phyloP scores from a whole-genome alignment of 768 basidiomycete species.

The Kwoniella sp. region DNA sequence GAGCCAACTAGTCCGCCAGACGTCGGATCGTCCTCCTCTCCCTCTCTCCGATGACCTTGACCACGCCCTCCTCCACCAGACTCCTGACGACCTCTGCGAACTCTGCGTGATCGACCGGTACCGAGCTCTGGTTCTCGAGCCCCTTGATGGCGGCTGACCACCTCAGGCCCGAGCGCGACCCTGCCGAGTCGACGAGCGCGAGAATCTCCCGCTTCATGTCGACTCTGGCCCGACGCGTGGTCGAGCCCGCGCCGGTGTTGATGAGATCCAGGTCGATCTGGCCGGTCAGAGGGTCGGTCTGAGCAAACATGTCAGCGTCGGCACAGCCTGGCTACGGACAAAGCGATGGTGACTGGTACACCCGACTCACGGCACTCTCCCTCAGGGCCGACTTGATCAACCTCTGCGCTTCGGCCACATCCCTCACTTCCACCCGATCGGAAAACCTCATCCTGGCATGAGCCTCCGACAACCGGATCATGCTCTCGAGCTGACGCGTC shows the following conservation, averaged over 20 bases:
- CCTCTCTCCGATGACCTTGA: slow-evolving; percentile 82
- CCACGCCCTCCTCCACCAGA: slow-evolving; percentile 72
- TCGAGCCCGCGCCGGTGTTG: slow-evolving; percentile 84
- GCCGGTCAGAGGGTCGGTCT: slow-evolving; percentile 90
- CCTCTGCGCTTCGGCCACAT: slow-evolving; percentile 86
- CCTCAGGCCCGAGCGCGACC: slow-evolving; percentile 58
- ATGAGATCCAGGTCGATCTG: slow-evolving; percentile 95
- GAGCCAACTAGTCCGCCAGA: slow-evolving; percentile 35
- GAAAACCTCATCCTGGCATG: slow-evolving; percentile 96
- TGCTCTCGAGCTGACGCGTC: slow-evolving; percentile 91
- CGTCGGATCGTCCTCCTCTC: slow-evolving; percentile 69
- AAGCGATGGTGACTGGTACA: not conserved
- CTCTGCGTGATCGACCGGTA: slow-evolving; percentile 72
- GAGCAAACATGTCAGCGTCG: not conserved
- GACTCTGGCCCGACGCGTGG: slow-evolving; percentile 78
- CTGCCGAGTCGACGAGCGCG: slow-evolving; percentile 35
- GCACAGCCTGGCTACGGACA: not conserved
- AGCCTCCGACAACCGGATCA: slow-evolving; percentile 93
- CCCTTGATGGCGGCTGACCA: slow-evolving; percentile 78
- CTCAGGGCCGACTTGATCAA: slow-evolving; percentile 95
- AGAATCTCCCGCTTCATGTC: slow-evolving; percentile 73
- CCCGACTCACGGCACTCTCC: slow-evolving; percentile 55
- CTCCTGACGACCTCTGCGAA: slow-evolving; percentile 57
- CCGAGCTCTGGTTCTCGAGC: slow-evolving; percentile 76
- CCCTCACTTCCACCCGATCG: slow-evolving; percentile 73